Evolutionary conservation across 1,284 basidiomycete genomes (phyloP), one percentile per base, ranked within the genome.

Genomic region (Ustilago trichophora): DNA sequence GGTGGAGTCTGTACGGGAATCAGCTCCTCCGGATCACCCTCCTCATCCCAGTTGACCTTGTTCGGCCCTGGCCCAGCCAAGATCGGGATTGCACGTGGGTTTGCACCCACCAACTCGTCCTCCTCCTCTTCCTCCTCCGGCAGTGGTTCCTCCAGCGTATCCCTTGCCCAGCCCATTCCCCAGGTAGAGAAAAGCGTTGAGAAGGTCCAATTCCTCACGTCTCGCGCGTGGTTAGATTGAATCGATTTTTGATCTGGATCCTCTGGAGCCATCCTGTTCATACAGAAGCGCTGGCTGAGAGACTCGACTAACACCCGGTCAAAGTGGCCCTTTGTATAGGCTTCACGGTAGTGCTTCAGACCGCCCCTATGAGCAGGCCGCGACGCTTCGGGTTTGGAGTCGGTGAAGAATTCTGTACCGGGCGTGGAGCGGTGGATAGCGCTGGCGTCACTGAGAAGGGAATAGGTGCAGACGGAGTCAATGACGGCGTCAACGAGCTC

Each of bases 131-230:
- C 51, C 11, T 32, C 40, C 11, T 35, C 25, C 0, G 33, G 12
- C 18, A 53, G 27, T 9, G 73, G 72, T 34, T 72, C 73, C 12
- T 70, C 70, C 43, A 76, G 25, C 1, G 59, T 62, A 1, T 76
- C 64, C 7, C 76, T 47, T 6, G 74, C 69, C 76, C 76, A 78
- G 6, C 44, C 44, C 73, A 78, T 71, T 1, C 76, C 76, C 67
- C 67, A 78, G 4, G 45, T 64, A 0, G 53, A 50, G 16, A 78
- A 78, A n/a, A 78, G 43, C 7, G 72, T 62, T 11, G 68, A 51
- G n/a, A 42, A 67, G 3, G 58, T 34, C 60, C 72, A 78, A 6
- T 45, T 35, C 6, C 76, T 32, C 2, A 78, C 40, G 38, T 68
- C 55, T 7, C 70, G 42, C 6, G 66, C 66, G 25, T 71, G 64